These are phyloP conservation scores for Bacidia rubella DNA, from an alignment of 495 filamentous ascomycete genomes.

Conservation along the genomic window DNA sequence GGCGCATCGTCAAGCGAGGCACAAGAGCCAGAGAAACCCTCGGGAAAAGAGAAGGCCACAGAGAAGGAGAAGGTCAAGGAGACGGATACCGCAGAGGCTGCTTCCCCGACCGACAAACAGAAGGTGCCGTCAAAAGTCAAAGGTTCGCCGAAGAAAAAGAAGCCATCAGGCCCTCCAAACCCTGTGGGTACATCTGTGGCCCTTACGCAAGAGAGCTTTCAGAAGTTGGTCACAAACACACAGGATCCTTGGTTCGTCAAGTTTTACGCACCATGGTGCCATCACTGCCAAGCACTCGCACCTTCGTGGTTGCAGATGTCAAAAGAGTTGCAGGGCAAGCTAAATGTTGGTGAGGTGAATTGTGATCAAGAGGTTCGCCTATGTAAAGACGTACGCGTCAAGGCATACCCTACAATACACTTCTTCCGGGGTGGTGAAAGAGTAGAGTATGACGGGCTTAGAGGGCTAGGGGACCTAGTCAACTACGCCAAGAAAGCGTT, in stretches of 20 bases:
- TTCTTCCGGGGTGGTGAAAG: constrained; percentile 89
- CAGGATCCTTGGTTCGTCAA: constrained; percentile 96
- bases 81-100: constrained; percentile 18
- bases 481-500: constrained; percentile 76
- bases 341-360: constrained; percentile 94
- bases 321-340: constrained; percentile 70
- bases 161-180: constrained; percentile 47
- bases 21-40: constrained; percentile 24
- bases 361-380: constrained; percentile 72
- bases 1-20: constrained; percentile 37
- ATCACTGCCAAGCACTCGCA: constrained; percentile 83
- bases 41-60: constrained; percentile 32
- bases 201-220: constrained; percentile 75
- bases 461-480: constrained; percentile 83
- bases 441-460: constrained; percentile 84
- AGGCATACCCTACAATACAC: constrained; percentile 73
- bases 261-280: constrained; percentile 96
- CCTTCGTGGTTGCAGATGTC: constrained; percentile 83
- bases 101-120: background rate
- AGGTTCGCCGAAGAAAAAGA: constrained; percentile 26
- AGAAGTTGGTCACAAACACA: constrained; percentile 69
- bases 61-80: constrained; percentile 24
- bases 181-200: constrained; percentile 56
- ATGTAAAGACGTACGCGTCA: constrained; percentile 75
- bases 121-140: constrained; percentile 11